Evolutionary conservation across 805 yeast species (phyloP).

Genomic region (Pichia manshurica): DNA sequence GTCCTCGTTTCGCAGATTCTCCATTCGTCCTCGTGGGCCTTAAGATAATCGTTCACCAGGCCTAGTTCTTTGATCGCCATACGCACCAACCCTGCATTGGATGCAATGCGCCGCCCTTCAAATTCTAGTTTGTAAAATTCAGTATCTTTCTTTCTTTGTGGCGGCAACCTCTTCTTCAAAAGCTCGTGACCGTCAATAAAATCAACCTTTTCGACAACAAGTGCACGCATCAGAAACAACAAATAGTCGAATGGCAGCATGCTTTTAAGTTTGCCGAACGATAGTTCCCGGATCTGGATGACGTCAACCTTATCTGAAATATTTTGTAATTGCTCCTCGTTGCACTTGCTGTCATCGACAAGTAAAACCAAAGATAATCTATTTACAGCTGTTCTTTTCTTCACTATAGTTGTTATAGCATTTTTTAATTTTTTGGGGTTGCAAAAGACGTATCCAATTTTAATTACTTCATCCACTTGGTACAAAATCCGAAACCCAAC

Average conservation of each 20-base stretch:
- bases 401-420: neutral
- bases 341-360: neutral
- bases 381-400: neutral
- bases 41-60: neutral
- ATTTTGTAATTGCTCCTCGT: no score
- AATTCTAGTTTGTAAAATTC: constrained; percentile 4
- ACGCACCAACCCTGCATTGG: constrained; percentile 9
- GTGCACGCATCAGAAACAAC: no score
- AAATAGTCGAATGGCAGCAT: neutral
- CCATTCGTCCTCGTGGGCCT: neutral
- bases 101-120: neutral
- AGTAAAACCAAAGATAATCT: neutral
- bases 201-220: neutral
- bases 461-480: neutral
- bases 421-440: no score
- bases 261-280: neutral
- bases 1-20: neutral
- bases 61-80: neutral
- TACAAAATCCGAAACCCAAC: neutral
- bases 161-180: constrained; percentile 7
- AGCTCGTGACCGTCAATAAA: neutral
- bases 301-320: neutral
- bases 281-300: neutral
- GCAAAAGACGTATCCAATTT: neutral
- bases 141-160: constrained; percentile 4